Evolutionary conservation across 2,329 filamentous ascomycete species (phyloP), one percentile per base, ranked within the genome.

Genomic region (Aspergillus tubingensis): DNA sequence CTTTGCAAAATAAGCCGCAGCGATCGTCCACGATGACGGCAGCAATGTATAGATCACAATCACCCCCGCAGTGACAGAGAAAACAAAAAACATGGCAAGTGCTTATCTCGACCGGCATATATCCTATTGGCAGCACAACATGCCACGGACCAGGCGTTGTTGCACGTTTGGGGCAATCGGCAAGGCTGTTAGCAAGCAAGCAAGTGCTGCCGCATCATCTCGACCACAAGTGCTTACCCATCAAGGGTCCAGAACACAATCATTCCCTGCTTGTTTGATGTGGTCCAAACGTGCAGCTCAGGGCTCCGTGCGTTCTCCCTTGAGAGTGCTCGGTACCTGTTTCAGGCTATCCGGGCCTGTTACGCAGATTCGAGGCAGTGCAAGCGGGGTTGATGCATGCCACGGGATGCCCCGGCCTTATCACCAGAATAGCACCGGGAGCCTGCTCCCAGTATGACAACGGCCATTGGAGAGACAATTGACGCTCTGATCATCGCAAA

Each of bases 221-320:
- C n/a, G 47, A 50, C n/a, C 17, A 19, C 25, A n/a, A 50, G 47
- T 15, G 44, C 44, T 49, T 27, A n/a, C 17, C 47, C 25, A 27
- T 17, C 47, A 25, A 50, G 47, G 47, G 47, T 50, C 47, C 47
- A 50, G 47, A 50, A 30, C 47, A 27, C 47, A 4, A 5, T 30
- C 27, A 25, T 17, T 17, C n/a, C 47, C 25, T 17, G 25, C 3
- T 17, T 15, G 13, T 10, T 10, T n/a, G 23, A 17, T 50, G n/a
- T 27, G 23, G 8, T 32, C 25, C 47, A 30, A 49, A 49, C 47
- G 25, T 17, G 47, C 47, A 49, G 47, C 47, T 30, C 25, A n/a
- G 47, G 47, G 17, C 47, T 50, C 47, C 25, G 47, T 50, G 47
- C 47, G 47, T 27, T n/a, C 47, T 50, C 47, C 47, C 32, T 36